A percentile compares a stretch with the other conserved stretches of the same genome.
phyloP scores from a whole-genome alignment of 1,284 basidiomycete species.

The Pisolithus thermaeus region DNA sequence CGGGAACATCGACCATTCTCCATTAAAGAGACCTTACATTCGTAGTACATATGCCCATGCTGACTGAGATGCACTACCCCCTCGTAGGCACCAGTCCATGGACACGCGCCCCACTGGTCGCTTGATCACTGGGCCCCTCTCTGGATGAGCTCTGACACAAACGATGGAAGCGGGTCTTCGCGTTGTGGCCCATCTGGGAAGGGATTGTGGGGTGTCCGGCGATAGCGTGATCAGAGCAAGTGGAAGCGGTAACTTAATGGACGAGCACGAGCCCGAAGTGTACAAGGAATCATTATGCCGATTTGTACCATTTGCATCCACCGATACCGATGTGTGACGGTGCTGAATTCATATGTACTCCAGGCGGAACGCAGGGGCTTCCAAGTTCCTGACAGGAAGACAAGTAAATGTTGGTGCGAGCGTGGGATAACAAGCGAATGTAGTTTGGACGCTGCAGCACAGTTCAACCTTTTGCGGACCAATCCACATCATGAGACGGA shows the following conservation, averaged over 20 bases:
- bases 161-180: constrained; percentile 35
- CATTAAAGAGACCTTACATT: too few relatives aligned
- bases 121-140: constrained; percentile 47
- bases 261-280: constrained; percentile 22
- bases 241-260: constrained; percentile 20
- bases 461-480: too few relatives aligned
- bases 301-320: background rate
- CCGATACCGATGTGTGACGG: too few relatives aligned
- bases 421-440: too few relatives aligned
- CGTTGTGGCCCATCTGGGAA: constrained; percentile 48
- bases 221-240: too few relatives aligned
- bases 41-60: constrained; percentile 41
- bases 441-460: too few relatives aligned
- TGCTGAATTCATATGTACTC: too few relatives aligned
- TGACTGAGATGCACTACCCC: constrained; percentile 46
- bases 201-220: too few relatives aligned
- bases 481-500: too few relatives aligned
- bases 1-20: constrained; percentile 65
- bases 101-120: constrained; percentile 54
- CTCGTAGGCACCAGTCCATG: constrained; percentile 51
- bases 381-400: too few relatives aligned
- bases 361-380: too few relatives aligned
- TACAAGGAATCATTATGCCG: background rate
- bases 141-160: constrained; percentile 31
- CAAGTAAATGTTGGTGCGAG: too few relatives aligned